phyloP scores from a whole-genome alignment of 2,329 filamentous ascomycete species.

The Verticillium zaregamsianum region DNA sequence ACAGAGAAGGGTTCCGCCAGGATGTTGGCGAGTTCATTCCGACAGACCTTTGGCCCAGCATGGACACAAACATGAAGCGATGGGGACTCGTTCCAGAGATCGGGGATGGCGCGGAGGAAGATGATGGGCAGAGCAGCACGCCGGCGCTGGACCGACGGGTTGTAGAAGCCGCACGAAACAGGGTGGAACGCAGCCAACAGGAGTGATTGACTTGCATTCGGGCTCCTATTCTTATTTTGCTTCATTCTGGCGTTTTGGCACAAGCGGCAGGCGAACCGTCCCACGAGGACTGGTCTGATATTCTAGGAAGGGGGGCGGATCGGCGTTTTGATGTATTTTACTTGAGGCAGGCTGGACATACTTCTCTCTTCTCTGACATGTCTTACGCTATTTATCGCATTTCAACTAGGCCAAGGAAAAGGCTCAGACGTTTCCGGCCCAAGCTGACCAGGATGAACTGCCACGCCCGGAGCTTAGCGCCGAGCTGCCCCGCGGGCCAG shows the following conservation, averaged over 20 bases:
- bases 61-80: constrained; percentile 54
- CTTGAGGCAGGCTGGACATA: background rate
- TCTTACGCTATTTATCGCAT: background rate
- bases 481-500: too few relatives aligned
- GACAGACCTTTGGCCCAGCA: constrained; percentile 79
- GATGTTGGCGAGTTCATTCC: constrained; percentile 86
- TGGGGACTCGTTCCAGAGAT: constrained; percentile 42
- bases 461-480: too few relatives aligned
- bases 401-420: background rate
- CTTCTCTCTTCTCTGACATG: background rate
- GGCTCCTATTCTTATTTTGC: background rate
- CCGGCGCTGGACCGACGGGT: constrained; percentile 23
- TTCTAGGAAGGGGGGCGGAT: background rate
- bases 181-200: constrained; percentile 15
- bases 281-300: background rate
- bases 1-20: constrained; percentile 73
- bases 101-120: constrained; percentile 12
- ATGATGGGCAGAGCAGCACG: constrained; percentile 14
- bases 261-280: background rate
- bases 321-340: background rate
- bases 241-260: background rate
- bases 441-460: background rate
- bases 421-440: too few relatives aligned
- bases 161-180: constrained; percentile 19
- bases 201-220: background rate